These are phyloP conservation scores for Hypericum perforatum DNA, from an alignment of 345 rosid genomes.

Conservation along the genomic window DNA sequence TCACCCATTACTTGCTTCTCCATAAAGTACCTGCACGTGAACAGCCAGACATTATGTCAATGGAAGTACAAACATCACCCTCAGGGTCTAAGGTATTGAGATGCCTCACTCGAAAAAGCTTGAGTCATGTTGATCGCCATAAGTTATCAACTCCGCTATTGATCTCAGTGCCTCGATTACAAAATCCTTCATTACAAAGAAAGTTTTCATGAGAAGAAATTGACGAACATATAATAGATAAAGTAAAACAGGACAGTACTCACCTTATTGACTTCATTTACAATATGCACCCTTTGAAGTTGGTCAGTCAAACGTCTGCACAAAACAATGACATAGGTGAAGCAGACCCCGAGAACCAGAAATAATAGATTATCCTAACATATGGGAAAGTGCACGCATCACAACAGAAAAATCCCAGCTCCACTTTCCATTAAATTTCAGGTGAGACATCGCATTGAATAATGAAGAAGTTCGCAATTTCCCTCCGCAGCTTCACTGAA, in stretches of 20 bases:
- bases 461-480: too few species aligned
- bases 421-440: too few species aligned
- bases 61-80: neutral
- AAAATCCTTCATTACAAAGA: conserved; percentile 43
- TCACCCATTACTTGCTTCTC: conserved; percentile 98
- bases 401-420: neutral
- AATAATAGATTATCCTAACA: conserved; percentile 1
- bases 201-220: conserved; percentile 2
- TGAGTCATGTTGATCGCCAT: conserved; percentile 91
- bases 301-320: conserved; percentile 79
- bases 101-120: conserved; percentile 76
- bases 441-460: too few species aligned
- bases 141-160: conserved; percentile 89
- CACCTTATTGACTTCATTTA: conserved; percentile 79
- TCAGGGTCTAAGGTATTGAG: conserved; percentile 8
- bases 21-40: conserved; percentile 64
- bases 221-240: conserved; percentile 9
- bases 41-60: conserved; percentile 10
- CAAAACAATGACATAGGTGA: neutral
- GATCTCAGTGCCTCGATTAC: conserved; percentile 94
- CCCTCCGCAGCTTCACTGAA: too few species aligned
- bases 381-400: neutral
- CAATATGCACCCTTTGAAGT: conserved; percentile 61
- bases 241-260: conserved; percentile 1
- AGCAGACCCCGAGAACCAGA: neutral